Evolutionary conservation across 768 basidiomycete species (phyloP).

Genomic region (Serpula lacrymans): DNA sequence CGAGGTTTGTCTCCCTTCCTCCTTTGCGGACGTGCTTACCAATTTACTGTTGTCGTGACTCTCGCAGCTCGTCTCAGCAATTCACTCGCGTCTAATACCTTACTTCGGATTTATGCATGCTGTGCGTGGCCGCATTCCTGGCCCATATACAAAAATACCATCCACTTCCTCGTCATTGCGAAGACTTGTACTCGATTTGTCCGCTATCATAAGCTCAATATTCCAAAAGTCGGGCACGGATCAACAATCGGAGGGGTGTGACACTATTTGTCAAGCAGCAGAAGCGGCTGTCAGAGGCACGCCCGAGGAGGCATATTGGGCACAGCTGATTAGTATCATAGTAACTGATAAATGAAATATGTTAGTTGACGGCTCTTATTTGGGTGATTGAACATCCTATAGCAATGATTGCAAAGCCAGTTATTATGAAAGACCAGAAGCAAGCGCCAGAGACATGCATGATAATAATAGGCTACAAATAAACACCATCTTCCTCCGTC

Average conservation of each 20-base stretch:
- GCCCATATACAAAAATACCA: conserved; percentile 76
- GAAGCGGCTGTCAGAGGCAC: conserved; percentile 25
- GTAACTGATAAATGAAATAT: too few relatives aligned
- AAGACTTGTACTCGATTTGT: conserved; percentile 64
- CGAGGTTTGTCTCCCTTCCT: conserved; percentile 36
- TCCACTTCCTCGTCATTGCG: conserved; percentile 36
- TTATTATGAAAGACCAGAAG: too few relatives aligned
- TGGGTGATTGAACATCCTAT: too few relatives aligned
- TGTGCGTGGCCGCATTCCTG: conserved; percentile 65
- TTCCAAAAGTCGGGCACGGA: conserved; percentile 6
- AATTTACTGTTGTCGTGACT: conserved; percentile 11
- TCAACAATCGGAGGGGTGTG: conserved; percentile 13
- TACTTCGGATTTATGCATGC: conserved; percentile 80
- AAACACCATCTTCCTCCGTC: too few relatives aligned
- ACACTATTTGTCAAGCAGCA: conserved; percentile 18
- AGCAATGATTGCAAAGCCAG: too few relatives aligned
- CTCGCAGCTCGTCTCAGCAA: conserved; percentile 41
- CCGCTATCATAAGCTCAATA: conserved; percentile 27
- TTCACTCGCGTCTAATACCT: conserved; percentile 65
- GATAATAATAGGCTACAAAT: too few relatives aligned
- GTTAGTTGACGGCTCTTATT: too few relatives aligned
- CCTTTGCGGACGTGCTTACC: conserved; percentile 3
- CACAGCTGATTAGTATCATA: conserved; percentile 32
- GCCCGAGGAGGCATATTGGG: conserved; percentile 24
- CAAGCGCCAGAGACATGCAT: too few relatives aligned